Evolutionary conservation across 345 rosid species (phyloP).

Genomic region (Mercurialis annua): DNA sequence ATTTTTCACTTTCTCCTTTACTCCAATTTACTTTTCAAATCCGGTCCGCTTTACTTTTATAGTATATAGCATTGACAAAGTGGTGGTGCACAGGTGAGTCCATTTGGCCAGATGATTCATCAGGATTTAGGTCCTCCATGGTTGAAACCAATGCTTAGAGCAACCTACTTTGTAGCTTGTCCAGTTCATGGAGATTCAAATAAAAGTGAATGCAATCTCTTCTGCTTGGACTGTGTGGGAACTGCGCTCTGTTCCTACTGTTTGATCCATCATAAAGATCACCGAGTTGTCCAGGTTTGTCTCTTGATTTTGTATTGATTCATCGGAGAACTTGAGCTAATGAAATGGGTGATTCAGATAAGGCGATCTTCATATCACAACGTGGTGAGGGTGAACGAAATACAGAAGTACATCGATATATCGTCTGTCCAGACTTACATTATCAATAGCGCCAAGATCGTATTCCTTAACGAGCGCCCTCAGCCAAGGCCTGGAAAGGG

Average conservation of each 20-base stretch:
- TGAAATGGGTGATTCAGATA: slow-evolving; percentile 44
- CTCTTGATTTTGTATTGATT: neutral
- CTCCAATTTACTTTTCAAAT: neutral
- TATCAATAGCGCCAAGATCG: slow-evolving; percentile 89
- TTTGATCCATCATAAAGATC: slow-evolving; percentile 54
- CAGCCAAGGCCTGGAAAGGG: slow-evolving; percentile 95
- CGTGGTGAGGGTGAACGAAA: slow-evolving; percentile 89
- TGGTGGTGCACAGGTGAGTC: slow-evolving; percentile 13
- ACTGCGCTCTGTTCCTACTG: slow-evolving; percentile 75
- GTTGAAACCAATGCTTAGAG: slow-evolving; percentile 69
- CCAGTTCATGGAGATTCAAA: slow-evolving; percentile 53
- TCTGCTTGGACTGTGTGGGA: slow-evolving; percentile 72
- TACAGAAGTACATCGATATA: slow-evolving; percentile 78
- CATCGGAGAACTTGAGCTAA: neutral
- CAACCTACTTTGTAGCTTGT: slow-evolving; percentile 70
- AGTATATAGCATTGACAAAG: too few species aligned
- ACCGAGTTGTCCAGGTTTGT: slow-evolving; percentile 70
- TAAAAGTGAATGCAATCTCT: slow-evolving; percentile 85
- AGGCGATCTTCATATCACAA: slow-evolving; percentile 92
- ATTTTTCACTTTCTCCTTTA: neutral
- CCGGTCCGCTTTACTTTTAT: neutral
- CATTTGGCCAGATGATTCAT: slow-evolving; percentile 14
- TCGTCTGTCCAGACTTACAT: slow-evolving; percentile 83
- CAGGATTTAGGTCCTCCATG: slow-evolving; percentile 51
- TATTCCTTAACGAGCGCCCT: slow-evolving; percentile 82